Base-by-base conservation (phyloP, 208 protist genomes). In the Leishmania tarentolae region DNA sequence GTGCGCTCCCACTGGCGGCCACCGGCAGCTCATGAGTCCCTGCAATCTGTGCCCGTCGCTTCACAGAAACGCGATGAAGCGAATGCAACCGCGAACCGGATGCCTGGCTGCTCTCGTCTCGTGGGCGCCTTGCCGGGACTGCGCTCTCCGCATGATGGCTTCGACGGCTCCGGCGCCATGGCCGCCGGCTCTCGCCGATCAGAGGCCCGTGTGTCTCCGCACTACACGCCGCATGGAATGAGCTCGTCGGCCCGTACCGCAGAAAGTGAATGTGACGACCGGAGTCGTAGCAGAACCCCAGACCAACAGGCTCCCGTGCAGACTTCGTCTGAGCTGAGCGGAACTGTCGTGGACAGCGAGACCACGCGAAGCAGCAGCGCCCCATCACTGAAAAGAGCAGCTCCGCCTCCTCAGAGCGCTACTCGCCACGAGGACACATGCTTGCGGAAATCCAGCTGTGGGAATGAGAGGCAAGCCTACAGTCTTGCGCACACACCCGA, bases 1-100 rank as follows among this genome's bases (percentile, higher is more conserved):
- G 81, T 82, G 53, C 81, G 72, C 31, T 37, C 42, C 28, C 72
- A 76, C 35, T 50, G 44, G 81, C 57, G 28, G 6, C 73, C 28
- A 6, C 40, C 50, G 37, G 31, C 52, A 52, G 56, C 31, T 66
- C 61, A 15, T 19, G 31, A 9, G 8, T 31, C 28, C 35, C 13
- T 15, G 31, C 9, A 40, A 5, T 28, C 3, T 66, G 31, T 31
- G 0, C 61, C n/a, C 11, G 31, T 31, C 61, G 13, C 61, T 7
- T 40, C 61, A 21, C 61, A 17, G 31, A 2, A 3, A 37, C 31
- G 19, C 21, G 61, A 13, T 6, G 0, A n/a, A 31, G 35, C 61
- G 61, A 37, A 31, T 8, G 53, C 28, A 19, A 21, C 28, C 21
- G 40, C 68, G 35, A 37, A 72, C 3, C 40, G 17, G 68, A 17